A percentile compares a stretch with the other conserved stretches of the same genome.
Conservation (phyloP, 345 rosid genomes). For the Arabis alpina region DNA sequence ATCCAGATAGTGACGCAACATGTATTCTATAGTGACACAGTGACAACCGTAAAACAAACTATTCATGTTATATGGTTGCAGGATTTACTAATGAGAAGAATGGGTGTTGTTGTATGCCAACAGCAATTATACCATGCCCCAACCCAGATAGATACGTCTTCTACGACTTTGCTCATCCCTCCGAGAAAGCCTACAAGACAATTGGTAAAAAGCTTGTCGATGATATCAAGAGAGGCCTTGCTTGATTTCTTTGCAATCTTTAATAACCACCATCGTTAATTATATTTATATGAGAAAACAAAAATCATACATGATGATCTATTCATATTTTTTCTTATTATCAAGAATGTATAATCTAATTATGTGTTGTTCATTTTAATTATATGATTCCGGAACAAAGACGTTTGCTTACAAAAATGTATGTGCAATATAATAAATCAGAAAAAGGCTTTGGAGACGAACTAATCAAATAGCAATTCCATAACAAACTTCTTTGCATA, state of each 20-base stretch:
- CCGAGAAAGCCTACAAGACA: constrained; percentile 59
- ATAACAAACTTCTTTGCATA: background rate
- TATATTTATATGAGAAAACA: constrained; percentile 1
- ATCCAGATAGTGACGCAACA: too few relatives aligned
- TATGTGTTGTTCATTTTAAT: constrained; percentile 20
- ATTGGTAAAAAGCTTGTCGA: constrained; percentile 39
- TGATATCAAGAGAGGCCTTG: constrained; percentile 36
- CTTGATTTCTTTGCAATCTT: constrained; percentile 26
- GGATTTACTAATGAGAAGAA: constrained; percentile 34
- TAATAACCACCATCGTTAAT: constrained; percentile 10
- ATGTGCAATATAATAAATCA: background rate
- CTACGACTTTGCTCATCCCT: constrained; percentile 75
- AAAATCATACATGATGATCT: constrained; percentile 17
- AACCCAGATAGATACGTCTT: constrained; percentile 52
- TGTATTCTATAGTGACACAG: too few relatives aligned
- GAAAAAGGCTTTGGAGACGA: background rate
- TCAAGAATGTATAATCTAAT: constrained; percentile 20
- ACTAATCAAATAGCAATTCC: background rate
- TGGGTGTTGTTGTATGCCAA: constrained; percentile 41
- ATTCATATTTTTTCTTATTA: constrained; percentile 1
- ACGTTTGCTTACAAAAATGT: constrained; percentile 14
- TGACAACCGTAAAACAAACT: background rate
- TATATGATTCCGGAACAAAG: constrained; percentile 9
- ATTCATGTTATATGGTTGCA: constrained; percentile 27
- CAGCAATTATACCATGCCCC: constrained; percentile 41